Evolutionary conservation across 495 filamentous ascomycete species (phyloP).

Genomic region (Aspergillus egyptiacus): DNA sequence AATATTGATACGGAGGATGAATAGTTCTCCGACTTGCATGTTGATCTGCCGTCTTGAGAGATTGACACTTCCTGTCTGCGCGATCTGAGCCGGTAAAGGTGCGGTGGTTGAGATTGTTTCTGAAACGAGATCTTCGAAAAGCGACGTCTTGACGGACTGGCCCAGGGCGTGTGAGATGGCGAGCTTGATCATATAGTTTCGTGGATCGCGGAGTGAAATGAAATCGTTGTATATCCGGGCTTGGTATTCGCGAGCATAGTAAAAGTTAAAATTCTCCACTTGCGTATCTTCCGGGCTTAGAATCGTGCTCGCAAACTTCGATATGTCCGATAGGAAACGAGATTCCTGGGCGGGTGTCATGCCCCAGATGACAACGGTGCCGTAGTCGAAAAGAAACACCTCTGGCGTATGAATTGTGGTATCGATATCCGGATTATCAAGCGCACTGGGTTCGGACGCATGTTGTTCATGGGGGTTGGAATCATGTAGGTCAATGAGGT

Average conservation of each 20-base stretch:
- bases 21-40: constrained; percentile 97
- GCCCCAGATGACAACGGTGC: constrained; percentile 99
- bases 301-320: constrained; percentile 93
- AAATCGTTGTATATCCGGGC: constrained; percentile 99
- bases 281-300: constrained; percentile 81
- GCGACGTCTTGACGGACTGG: constrained; percentile 92
- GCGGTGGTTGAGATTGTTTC: constrained; percentile 87
- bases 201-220: constrained; percentile 84
- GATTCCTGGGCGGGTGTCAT: constrained; percentile 83
- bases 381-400: constrained; percentile 94
- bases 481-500: constrained; percentile 49
- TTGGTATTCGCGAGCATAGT: constrained; percentile 95
- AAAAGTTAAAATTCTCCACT: constrained; percentile 97
- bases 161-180: constrained; percentile 93
- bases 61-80: constrained; percentile 81
- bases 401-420: constrained; percentile 84
- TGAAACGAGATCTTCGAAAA: constrained; percentile 94
- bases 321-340: constrained; percentile 84
- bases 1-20: constrained; percentile 95
- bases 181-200: constrained; percentile 95
- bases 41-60: constrained; percentile 83
- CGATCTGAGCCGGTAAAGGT: constrained; percentile 83
- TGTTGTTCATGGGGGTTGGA: constrained; percentile 29
- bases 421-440: constrained; percentile 38
- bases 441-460: constrained; percentile 23